Evolutionary conservation across 2,329 filamentous ascomycete species (phyloP), one percentile per base, ranked within the genome.

Genomic region (Tolypocladium paradoxum): DNA sequence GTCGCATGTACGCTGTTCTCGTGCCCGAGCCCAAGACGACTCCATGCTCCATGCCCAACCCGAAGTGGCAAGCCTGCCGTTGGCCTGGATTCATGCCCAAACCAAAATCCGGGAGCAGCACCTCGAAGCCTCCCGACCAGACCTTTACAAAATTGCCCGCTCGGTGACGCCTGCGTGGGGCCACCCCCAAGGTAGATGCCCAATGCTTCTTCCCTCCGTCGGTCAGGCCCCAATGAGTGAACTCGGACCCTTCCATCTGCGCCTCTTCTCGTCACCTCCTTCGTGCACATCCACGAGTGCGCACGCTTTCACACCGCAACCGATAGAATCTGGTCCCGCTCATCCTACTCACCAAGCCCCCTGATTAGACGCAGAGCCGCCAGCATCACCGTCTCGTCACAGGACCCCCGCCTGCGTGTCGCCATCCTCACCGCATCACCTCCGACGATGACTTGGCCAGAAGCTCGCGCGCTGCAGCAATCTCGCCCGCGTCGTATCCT

Each of bases 401-500:
- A 50, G 53, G 55, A 46, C 36, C 45, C 20, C n/a, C 33, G 34
- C 53, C 22, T 46, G 20, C 49, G 20, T 20, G 20, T 49, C 38
- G 46, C 34, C 24, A 29, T 11, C 16, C 34, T 67, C 61, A 82
- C 62, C 76, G 73, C 54, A 75, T 67, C 47, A 73, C 64, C 43
- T 68, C 60, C 27, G 68, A 62, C 37, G 73, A 68, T 56, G 81
- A 77, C 56, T 76, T 74, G 53, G 81, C 76, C 37, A 91, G 70
- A 55, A 91, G 72, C 59, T 84, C 82, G 61, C 81, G 78, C 49
- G 85, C 87, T 14, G 88, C 88, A 60, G 80, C 78, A 50, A 95
- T 71, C 65, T 95, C 88, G 3, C 79, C 77, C 62, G 79, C 73
- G 54, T 85, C 81, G 67, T 88, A 92, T 9, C 88, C 88, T 62